Percentiles rank a stretch among this genome's conserved stretches.
Conservation (phyloP, 345 rosid species). For the Arabidopsis suecica region DNA sequence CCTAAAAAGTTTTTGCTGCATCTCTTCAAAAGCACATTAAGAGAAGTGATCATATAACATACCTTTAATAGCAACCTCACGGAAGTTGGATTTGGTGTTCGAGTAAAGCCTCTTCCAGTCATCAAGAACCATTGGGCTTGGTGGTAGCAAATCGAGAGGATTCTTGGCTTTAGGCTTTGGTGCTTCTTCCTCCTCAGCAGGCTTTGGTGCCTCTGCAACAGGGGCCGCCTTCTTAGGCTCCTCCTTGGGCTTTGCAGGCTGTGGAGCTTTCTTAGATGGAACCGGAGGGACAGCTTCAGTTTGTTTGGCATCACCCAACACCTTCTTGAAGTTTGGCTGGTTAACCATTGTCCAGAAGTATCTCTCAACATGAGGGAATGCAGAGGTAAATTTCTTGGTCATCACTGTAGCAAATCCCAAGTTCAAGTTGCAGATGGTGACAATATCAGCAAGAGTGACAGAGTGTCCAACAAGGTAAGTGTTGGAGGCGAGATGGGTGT, state of each 20-base stretch:
- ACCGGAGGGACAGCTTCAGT: constrained; percentile 58
- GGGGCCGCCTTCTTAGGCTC: constrained; percentile 45
- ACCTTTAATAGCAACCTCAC: constrained; percentile 97
- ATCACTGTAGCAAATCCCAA: constrained; percentile 54
- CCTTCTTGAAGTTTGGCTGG: constrained; percentile 81
- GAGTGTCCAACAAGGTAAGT: constrained; percentile 89
- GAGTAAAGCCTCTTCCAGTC: constrained; percentile 99
- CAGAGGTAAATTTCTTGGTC: constrained; percentile 79
- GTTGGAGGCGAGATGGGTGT: constrained; percentile 65
- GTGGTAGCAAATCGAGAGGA: constrained; percentile 90
- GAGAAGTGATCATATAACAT: neutral
- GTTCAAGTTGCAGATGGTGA: constrained; percentile 65
- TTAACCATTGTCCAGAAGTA: constrained; percentile 91
- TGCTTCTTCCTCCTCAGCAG: constrained; percentile 46
- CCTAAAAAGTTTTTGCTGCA: neutral
- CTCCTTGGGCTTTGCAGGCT: constrained; percentile 44
- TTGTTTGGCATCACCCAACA: constrained; percentile 80
- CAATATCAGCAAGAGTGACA: constrained; percentile 86
- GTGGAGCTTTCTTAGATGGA: constrained; percentile 42
- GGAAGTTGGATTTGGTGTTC: constrained; percentile 92
- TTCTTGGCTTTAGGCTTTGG: constrained; percentile 72
- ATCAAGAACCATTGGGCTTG: constrained; percentile 89
- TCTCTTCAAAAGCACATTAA: neutral
- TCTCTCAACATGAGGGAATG: constrained; percentile 89
- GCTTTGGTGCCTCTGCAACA: constrained; percentile 43